Evolutionary conservation across 1,284 basidiomycete genomes (phyloP).

Genomic region (Amylostereum areolatum): DNA sequence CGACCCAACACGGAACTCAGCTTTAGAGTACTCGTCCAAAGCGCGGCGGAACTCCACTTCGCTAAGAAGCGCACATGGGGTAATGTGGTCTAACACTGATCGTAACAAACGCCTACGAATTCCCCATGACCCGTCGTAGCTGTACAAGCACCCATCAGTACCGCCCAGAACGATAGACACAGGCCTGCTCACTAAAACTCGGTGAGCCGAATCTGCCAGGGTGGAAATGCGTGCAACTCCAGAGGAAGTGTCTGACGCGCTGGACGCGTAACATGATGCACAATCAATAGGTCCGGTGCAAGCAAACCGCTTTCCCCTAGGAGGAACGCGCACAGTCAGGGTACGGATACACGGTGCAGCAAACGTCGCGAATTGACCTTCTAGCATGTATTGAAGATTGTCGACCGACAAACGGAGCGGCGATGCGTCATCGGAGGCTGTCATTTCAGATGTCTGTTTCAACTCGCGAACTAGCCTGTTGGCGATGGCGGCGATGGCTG

Average conservation of each 20-base stretch:
- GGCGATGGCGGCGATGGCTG: conserved; percentile 28
- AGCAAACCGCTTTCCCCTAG: conserved; percentile 41
- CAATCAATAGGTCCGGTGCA: conserved; percentile 70
- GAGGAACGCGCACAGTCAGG: conserved; percentile 18
- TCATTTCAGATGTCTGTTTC: conserved; percentile 1
- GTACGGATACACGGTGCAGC: too few relatives aligned
- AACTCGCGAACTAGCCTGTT: conserved; percentile 12
- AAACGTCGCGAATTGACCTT: conserved; percentile 38
- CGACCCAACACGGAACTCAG: conserved; percentile 72
- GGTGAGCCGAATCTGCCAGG: conserved; percentile 72
- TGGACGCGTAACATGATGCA: conserved; percentile 47
- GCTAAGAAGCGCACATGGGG: conserved; percentile 27
- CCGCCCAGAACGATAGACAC: background rate
- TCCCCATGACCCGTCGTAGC: conserved; percentile 8
- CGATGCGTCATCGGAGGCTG: conserved; percentile 8
- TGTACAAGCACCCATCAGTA: conserved; percentile 1
- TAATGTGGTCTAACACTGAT: conserved; percentile 2
- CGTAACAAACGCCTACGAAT: conserved; percentile 7
- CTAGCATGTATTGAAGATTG: conserved; percentile 43
- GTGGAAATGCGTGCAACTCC: conserved; percentile 69
- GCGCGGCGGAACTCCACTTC: conserved; percentile 58
- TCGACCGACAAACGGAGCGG: conserved; percentile 34
- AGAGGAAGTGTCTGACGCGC: conserved; percentile 35
- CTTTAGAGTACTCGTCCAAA: conserved; percentile 60
- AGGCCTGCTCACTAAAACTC: conserved; percentile 61